phyloP scores from a whole-genome alignment of 495 filamentous ascomycete genomes.

The Penicillium lividum region DNA sequence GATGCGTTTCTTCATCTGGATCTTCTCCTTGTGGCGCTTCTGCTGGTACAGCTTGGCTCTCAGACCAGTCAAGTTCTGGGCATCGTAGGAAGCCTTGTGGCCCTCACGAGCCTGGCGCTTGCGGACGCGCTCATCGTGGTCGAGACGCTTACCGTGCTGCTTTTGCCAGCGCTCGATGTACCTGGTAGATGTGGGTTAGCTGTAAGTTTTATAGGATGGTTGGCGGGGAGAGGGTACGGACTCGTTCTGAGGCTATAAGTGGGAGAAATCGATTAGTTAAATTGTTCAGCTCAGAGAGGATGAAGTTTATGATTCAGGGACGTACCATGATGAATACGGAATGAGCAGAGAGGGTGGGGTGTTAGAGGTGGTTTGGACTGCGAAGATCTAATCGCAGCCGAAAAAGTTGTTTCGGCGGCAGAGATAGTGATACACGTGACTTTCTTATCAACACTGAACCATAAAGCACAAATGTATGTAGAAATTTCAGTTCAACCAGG shows the following conservation, averaged over 20 bases:
- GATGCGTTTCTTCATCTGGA: constrained; percentile 98
- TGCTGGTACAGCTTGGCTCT: constrained; percentile 93
- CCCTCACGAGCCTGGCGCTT: constrained; percentile 86
- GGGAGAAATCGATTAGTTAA: constrained; percentile 18
- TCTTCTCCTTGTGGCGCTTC: constrained; percentile 94
- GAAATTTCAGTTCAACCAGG: no score
- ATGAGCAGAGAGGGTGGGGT: constrained; percentile 20
- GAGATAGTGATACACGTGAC: constrained; percentile 32
- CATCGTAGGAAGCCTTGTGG: constrained; percentile 81
- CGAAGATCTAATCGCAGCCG: constrained; percentile 31
- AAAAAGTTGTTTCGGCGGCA: constrained; percentile 43
- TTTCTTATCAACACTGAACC: constrained; percentile 24
- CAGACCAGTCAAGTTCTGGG: constrained; percentile 88
- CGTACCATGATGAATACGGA: constrained; percentile 42
- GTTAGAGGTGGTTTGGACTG: constrained; percentile 20
- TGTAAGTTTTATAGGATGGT: constrained; percentile 16
- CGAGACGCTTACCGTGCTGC: constrained; percentile 77
- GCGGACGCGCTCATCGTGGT: constrained; percentile 87
- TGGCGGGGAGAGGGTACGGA: constrained; percentile 35
- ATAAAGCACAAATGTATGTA: background rate
- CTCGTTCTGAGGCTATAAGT: constrained; percentile 79
- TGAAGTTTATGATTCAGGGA: background rate
- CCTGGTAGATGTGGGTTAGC: constrained; percentile 29
- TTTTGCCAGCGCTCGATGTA: constrained; percentile 90
- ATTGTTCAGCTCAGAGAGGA: background rate